Conservation (phyloP, 208 protist species). For the Crithidia mellificae region DNA sequence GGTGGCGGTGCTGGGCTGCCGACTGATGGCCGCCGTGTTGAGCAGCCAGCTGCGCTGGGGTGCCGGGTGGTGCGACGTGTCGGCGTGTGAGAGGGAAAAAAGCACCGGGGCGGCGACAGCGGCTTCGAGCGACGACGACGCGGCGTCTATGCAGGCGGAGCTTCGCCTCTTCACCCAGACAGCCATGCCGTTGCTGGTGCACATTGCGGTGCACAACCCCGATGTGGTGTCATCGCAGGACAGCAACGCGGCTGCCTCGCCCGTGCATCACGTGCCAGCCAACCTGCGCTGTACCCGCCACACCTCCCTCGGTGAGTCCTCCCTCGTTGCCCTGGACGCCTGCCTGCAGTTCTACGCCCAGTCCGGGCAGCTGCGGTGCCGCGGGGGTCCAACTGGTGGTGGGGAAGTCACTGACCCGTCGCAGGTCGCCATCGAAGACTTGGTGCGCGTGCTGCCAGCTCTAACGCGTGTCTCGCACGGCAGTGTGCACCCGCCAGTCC, state of each 20-base stretch:
- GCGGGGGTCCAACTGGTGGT: constrained; percentile 1
- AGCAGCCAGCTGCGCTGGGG: constrained; percentile 39
- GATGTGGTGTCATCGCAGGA: constrained; percentile 52
- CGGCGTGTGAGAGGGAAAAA: not conserved
- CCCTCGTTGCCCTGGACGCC: constrained; percentile 63
- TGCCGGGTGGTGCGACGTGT: not conserved
- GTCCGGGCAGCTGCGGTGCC: constrained; percentile 23
- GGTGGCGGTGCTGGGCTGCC: constrained; percentile 61
- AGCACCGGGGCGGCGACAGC: not conserved
- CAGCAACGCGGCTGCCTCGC: constrained; percentile 49
- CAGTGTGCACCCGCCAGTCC: constrained; percentile 67
- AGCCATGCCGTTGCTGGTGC: constrained; percentile 57
- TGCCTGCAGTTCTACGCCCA: constrained; percentile 45
- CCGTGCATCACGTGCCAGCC: constrained; percentile 52
- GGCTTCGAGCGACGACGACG: not conserved
- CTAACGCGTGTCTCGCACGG: constrained; percentile 53
- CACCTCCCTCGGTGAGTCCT: constrained; percentile 77
- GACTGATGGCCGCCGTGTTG: constrained; percentile 61
- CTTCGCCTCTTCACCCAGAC: constrained; percentile 29
- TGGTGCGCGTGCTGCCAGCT: constrained; percentile 50
- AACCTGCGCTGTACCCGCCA: constrained; percentile 60
- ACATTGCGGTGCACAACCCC: constrained; percentile 69
- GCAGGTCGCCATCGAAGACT: constrained; percentile 34
- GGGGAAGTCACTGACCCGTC: not conserved
- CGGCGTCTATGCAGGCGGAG: constrained; percentile 23